Evolutionary conservation across 108 stramenopile genomes (phyloP), one percentile per base, ranked within the genome.

Genomic region (Seminavis robusta): DNA sequence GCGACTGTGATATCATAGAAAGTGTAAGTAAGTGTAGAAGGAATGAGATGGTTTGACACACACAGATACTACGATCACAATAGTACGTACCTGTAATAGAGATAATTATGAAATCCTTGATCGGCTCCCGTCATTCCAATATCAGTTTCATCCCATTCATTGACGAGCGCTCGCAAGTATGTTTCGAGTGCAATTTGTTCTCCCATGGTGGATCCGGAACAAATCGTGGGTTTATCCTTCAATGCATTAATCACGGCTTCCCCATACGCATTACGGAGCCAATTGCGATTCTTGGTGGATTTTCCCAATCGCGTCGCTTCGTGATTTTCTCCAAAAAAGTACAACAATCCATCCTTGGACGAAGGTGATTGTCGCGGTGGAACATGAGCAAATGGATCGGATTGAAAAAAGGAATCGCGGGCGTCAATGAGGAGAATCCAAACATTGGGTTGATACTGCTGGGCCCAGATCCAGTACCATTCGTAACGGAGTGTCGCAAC

Each of bases 401-500:
- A 48, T 56, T 92, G 91, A 63, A 92, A 92, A 53, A 67, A 89
- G 26, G 76, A 56, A 73, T 92, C 91, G 32, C 91, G 65, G 19
- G 83, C 83, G 67, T 92, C 91, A 13, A 92, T 53, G 7, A 92
- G 39, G 81, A 92, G 78, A 26, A 92, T 68, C 87, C 87, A 86
- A 29, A 70, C 65, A 40, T 79, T 43, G n/a, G 70, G 52, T 27
- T 73, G 49, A 48, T 92, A 92, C 21, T 79, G 71, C 34, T 69
- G 64, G 23, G 77, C 53, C 87, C 87, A 92, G 37, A 86, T 86
- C 91, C 91, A 92, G 59, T 92, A 92, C 76, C 79, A 79, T 69
- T 92, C 91, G 53, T 87, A 92, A 43, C 91, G 67, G 2, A 84
- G 61, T 8, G 87, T 92, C 2, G 87, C 87, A 16, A 92, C 85